Evolutionary conservation across 2,329 filamentous ascomycete genomes (phyloP).

Genomic region (Xylariales sp.): DNA sequence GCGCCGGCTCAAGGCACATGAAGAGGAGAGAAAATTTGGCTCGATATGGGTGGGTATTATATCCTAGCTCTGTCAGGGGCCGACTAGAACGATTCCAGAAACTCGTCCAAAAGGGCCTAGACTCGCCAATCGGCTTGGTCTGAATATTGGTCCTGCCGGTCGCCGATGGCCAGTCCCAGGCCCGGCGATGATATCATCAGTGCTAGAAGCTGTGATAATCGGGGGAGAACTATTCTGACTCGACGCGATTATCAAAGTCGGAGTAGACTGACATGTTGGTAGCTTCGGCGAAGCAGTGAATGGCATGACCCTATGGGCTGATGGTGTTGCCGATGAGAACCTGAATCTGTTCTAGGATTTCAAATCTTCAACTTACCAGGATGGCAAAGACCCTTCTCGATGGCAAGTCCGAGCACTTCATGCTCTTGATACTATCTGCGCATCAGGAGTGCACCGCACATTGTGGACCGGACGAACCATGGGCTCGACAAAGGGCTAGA

Average conservation of each 20-base stretch:
- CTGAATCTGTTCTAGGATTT: too few relatives aligned
- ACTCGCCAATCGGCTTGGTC: not conserved
- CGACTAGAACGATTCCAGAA: constrained; percentile 6
- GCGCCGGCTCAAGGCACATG: too few relatives aligned
- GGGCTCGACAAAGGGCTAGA: not conserved
- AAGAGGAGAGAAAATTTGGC: constrained; percentile 4
- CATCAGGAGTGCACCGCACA: constrained; percentile 1
- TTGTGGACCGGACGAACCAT: constrained; percentile 4
- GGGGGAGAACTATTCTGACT: not conserved
- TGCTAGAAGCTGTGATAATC: not conserved
- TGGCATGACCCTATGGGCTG: too few relatives aligned
- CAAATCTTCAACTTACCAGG: too few relatives aligned
- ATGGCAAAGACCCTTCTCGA: not conserved
- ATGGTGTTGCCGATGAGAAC: too few relatives aligned
- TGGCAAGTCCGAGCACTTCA: constrained; percentile 7
- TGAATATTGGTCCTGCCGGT: not conserved
- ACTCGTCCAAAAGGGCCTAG: not conserved
- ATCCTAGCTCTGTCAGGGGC: not conserved
- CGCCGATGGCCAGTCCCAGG: constrained; percentile 1
- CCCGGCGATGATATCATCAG: too few relatives aligned
- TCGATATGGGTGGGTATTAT: constrained; percentile 4
- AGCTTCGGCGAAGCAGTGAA: too few relatives aligned
- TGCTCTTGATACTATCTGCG: constrained; percentile 4
- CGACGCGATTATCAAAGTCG: not conserved
- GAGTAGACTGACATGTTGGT: too few relatives aligned